Evolutionary conservation across 1,284 basidiomycete genomes (phyloP).

Genomic region (Exsudoporus floridanus): DNA sequence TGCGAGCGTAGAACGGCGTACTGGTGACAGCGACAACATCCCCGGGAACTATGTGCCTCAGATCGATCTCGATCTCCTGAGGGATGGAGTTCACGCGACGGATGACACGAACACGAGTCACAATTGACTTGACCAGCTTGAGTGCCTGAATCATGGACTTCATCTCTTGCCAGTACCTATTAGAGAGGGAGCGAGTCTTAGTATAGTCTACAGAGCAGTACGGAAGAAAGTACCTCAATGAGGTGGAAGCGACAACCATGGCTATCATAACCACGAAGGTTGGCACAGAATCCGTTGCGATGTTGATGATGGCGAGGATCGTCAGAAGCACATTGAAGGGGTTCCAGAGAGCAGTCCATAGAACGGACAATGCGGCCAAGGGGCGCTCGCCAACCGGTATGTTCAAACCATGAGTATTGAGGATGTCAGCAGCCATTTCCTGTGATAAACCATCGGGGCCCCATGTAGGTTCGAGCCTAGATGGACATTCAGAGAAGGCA

Average conservation of each 20-base stretch:
- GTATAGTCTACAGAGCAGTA: neutral
- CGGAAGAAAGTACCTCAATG: constrained; percentile 21
- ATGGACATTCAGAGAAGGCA: neutral
- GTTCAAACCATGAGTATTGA: constrained; percentile 26
- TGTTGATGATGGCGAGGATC: constrained; percentile 30
- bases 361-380: constrained; percentile 26
- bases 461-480: constrained; percentile 33
- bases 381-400: constrained; percentile 32
- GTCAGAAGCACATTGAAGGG: constrained; percentile 34
- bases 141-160: constrained; percentile 35
- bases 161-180: constrained; percentile 34
- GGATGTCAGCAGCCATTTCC: constrained; percentile 22
- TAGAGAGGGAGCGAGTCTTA: neutral
- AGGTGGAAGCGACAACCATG: constrained; percentile 35
- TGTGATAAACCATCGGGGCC: constrained; percentile 25
- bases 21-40: constrained; percentile 32
- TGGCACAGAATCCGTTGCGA: constrained; percentile 32
- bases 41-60: constrained; percentile 31
- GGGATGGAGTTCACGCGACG: constrained; percentile 19
- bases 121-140: constrained; percentile 34
- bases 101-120: constrained; percentile 34
- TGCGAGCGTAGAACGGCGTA: constrained; percentile 8
- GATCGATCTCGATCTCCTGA: constrained; percentile 31
- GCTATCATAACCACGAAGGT: constrained; percentile 35
- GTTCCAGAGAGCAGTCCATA: constrained; percentile 35